These are phyloP conservation scores for Colletotrichum filicis DNA, from an alignment of 2,329 filamentous ascomycete species.

Conservation along the genomic window DNA sequence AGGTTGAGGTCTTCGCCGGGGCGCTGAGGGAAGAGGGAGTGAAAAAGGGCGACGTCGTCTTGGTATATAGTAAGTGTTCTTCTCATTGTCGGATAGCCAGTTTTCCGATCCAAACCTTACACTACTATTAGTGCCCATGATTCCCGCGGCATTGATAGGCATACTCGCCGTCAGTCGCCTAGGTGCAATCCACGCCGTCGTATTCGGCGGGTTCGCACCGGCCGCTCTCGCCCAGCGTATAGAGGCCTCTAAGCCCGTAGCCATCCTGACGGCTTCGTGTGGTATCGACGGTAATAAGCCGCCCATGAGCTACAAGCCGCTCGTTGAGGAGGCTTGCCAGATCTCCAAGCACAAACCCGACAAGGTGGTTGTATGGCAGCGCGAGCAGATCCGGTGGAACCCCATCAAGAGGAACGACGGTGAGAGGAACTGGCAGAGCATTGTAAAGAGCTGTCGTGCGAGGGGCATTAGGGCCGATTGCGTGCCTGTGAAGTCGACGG, in stretches of 20 bases:
- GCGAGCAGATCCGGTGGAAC: slow-evolving; percentile 80
- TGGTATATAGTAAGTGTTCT: slow-evolving; percentile 80
- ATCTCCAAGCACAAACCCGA: slow-evolving; percentile 77
- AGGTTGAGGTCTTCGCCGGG: slow-evolving; percentile 85
- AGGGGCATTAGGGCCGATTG: slow-evolving; percentile 76
- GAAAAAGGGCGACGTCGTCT: slow-evolving; percentile 83
- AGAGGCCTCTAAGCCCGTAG: slow-evolving; percentile 80
- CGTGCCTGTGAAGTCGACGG: slow-evolving; percentile 81
- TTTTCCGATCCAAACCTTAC: neutral
- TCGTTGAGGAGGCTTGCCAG: slow-evolving; percentile 79
- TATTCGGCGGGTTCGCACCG: slow-evolving; percentile 92
- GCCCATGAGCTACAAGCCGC: slow-evolving; percentile 78
- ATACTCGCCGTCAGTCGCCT: slow-evolving; percentile 85
- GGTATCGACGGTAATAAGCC: slow-evolving; percentile 90
- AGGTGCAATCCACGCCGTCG: slow-evolving; percentile 89
- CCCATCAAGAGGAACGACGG: slow-evolving; percentile 73
- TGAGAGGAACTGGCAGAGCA: slow-evolving; percentile 82
- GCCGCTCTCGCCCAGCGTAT: slow-evolving; percentile 87
- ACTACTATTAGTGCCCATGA: slow-evolving; percentile 84
- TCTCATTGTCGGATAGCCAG: neutral
- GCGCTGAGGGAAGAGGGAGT: slow-evolving; percentile 87
- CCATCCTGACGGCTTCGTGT: slow-evolving; percentile 89
- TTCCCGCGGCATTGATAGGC: slow-evolving; percentile 87
- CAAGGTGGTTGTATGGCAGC: slow-evolving; percentile 85
- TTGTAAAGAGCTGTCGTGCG: slow-evolving; percentile 76